Evolutionary conservation across 2,329 filamentous ascomycete species (phyloP).

Genomic region (Curvularia sp.): DNA sequence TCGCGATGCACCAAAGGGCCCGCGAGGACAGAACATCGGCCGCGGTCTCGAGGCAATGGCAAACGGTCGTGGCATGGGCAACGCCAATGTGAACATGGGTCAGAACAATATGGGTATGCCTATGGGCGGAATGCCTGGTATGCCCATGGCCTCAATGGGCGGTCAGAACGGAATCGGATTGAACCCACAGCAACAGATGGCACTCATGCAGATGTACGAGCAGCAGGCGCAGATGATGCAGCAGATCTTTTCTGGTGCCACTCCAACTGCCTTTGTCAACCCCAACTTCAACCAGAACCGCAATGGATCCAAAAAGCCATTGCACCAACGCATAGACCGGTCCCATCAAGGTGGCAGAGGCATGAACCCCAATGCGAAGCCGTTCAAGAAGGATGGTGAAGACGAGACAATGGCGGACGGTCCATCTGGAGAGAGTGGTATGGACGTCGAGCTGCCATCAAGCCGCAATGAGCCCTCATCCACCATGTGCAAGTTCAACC

Average conservation of each 20-base stretch:
- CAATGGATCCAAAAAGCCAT: conserved; percentile 59
- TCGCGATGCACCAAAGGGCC: conserved; percentile 75
- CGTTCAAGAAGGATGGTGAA: conserved; percentile 55
- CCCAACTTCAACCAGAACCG: conserved; percentile 59
- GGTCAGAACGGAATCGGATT: conserved; percentile 58
- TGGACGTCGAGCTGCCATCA: conserved; percentile 67
- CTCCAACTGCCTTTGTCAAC: conserved; percentile 61
- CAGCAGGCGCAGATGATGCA: conserved; percentile 73
- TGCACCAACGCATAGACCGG: conserved; percentile 73
- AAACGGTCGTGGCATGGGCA: conserved; percentile 50
- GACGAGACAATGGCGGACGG: conserved; percentile 50
- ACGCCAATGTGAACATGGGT: conserved; percentile 41
- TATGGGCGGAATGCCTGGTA: conserved; percentile 42
- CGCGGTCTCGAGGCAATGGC: conserved; percentile 46
- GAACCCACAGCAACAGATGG: conserved; percentile 73
- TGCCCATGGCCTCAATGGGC: conserved; percentile 44
- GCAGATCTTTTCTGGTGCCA: conserved; percentile 46
- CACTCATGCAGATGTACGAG: conserved; percentile 78
- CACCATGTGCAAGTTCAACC: conserved; percentile 86
- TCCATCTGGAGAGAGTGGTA: conserved; percentile 49
- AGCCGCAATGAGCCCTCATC: conserved; percentile 65
- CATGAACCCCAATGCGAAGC: conserved; percentile 62
- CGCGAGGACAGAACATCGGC: conserved; percentile 59
- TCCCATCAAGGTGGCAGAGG: conserved; percentile 25
- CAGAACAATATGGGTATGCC: conserved; percentile 43